These are phyloP conservation scores for Leishmania mexicana DNA, from an alignment of 208 protist species.

Conservation along the genomic window DNA sequence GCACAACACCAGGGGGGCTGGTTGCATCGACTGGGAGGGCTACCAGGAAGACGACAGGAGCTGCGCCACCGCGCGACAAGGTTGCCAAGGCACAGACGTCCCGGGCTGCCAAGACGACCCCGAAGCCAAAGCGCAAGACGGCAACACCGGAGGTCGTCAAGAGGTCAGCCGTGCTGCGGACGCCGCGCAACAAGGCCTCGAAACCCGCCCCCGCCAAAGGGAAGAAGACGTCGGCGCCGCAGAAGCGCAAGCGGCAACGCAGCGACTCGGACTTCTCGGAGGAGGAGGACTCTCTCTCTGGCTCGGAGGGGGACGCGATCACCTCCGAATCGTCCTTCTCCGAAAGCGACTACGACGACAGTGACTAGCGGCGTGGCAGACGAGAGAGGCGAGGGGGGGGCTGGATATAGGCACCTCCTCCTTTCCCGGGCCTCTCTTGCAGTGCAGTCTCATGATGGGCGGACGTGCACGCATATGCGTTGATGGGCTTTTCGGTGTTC, in stretches of 20 bases:
- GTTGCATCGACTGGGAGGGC: neutral
- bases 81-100: neutral
- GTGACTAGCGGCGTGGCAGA: constrained; percentile 7
- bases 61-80: neutral
- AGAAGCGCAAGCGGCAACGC: constrained; percentile 26
- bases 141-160: constrained; percentile 11
- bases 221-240: constrained; percentile 32
- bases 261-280: constrained; percentile 31
- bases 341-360: constrained; percentile 25
- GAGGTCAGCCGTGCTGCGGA: neutral
- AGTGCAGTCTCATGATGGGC: neutral
- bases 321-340: constrained; percentile 24
- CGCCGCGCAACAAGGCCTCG: constrained; percentile 10
- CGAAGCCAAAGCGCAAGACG: neutral
- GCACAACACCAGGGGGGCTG: constrained; percentile 12
- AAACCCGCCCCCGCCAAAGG: constrained; percentile 9
- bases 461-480: neutral
- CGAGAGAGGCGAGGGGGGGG: neutral
- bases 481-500: neutral
- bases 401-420: neutral
- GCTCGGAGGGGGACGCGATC: constrained; percentile 27
- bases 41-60: neutral
- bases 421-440: neutral
- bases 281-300: constrained; percentile 24
- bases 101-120: neutral